Evolutionary conservation across 148 eudicot species (phyloP).

Genomic region (Gaultheria prostrata): DNA sequence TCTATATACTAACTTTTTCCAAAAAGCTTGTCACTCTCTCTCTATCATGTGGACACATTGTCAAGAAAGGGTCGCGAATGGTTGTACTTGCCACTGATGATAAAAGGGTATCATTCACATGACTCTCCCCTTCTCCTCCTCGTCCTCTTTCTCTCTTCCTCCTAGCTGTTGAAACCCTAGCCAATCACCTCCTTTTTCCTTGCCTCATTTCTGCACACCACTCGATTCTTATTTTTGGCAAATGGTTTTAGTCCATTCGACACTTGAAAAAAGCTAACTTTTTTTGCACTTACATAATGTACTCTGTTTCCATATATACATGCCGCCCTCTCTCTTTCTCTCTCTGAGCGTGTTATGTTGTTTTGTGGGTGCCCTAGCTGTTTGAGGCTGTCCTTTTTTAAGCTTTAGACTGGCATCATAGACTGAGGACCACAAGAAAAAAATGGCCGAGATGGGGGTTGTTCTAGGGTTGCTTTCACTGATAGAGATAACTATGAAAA

Average conservation of each 20-base stretch:
- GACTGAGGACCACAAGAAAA: constrained; percentile 17
- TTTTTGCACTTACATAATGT: background rate
- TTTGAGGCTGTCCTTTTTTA: background rate
- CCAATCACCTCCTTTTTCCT: constrained; percentile 17
- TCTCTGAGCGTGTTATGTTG: constrained; percentile 2
- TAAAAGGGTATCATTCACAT: constrained; percentile 9
- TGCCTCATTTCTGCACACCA: background rate
- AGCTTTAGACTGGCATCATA: background rate
- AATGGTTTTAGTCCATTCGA: constrained; percentile 19
- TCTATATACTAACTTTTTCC: constrained; percentile 1
- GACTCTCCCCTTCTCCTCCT: constrained; percentile 13
- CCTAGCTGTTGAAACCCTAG: constrained; percentile 21
- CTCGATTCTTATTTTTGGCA: constrained; percentile 9
- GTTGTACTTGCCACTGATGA: constrained; percentile 23
- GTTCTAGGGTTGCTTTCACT: constrained; percentile 17
- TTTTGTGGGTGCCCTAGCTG: background rate
- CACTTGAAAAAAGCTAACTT: constrained; percentile 7
- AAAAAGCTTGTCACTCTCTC: background rate
- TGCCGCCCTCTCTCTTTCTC: constrained; percentile 24
- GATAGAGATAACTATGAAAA: constrained; percentile 9
- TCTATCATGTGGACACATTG: background rate
- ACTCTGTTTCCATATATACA: constrained; percentile 18
- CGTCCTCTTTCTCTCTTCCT: background rate
- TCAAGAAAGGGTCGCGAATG: constrained; percentile 11
- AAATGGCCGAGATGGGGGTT: constrained; percentile 18